Evolutionary conservation across 2,329 filamentous ascomycete species (phyloP).

Genomic region (Arthrobotrys musiformis): DNA sequence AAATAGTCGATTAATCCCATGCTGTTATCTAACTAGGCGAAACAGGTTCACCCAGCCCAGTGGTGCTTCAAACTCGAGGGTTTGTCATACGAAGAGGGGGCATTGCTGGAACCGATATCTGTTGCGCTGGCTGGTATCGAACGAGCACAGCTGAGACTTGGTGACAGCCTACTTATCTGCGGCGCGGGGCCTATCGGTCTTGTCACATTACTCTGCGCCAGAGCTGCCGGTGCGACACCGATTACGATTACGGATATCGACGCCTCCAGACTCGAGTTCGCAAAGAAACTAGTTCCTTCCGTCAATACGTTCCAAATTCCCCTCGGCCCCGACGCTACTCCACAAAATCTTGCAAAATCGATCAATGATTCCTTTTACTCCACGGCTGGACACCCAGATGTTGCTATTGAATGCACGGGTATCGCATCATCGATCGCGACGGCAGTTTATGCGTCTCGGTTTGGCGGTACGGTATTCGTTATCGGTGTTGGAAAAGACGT

Average conservation of each 20-base stretch:
- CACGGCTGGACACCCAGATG: slow-evolving; percentile 80
- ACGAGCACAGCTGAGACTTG: slow-evolving; percentile 80
- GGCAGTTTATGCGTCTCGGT: slow-evolving; percentile 90
- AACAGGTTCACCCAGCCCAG: slow-evolving; percentile 60
- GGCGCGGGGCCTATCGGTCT: slow-evolving; percentile 94
- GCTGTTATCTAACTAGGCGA: neutral
- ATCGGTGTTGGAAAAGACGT: slow-evolving; percentile 96
- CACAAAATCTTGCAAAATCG: slow-evolving; percentile 78
- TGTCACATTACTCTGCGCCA: slow-evolving; percentile 83
- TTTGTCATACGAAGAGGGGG: slow-evolving; percentile 91
- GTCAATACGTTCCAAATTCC: slow-evolving; percentile 84
- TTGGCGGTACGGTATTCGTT: slow-evolving; percentile 96
- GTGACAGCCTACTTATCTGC: slow-evolving; percentile 87
- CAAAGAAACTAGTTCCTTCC: slow-evolving; percentile 81
- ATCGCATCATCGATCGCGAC: slow-evolving; percentile 87
- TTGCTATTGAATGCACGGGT: slow-evolving; percentile 92
- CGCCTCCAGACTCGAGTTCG: slow-evolving; percentile 83
- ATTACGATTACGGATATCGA: slow-evolving; percentile 96
- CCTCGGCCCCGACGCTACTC: slow-evolving; percentile 64
- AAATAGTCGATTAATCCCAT: neutral
- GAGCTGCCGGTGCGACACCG: slow-evolving; percentile 87
- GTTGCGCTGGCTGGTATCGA: slow-evolving; percentile 91
- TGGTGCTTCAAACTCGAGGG: slow-evolving; percentile 95
- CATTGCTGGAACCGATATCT: slow-evolving; percentile 87
- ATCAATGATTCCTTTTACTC: slow-evolving; percentile 70